Base-by-base conservation (phyloP, 176 grass and related monocot species). In the Eragrostis curvula region DNA sequence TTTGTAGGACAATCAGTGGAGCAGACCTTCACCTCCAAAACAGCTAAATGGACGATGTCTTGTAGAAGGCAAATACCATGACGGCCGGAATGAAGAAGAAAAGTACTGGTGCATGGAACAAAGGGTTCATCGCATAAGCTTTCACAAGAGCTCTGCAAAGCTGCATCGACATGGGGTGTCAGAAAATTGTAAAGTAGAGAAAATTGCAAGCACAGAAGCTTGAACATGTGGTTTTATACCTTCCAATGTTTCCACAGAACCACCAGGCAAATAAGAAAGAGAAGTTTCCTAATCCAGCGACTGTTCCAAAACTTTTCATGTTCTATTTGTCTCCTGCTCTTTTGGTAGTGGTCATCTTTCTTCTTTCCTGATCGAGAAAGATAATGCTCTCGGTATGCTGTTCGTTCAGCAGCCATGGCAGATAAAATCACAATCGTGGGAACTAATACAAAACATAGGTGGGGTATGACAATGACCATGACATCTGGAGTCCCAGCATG, bases 391-490 rank as follows among this genome's bases (percentile, higher is more conserved):
- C 88, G 87, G 79, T 88, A 91, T 67, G 87, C 57, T 8, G 68
- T 84, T 78, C 81, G 84, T 79, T 98, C 96, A 66, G 86, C 92
- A 85, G 90, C 86, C 90, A 95, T 89, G 28, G 85, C 82, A 77
- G 90, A 84, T 57, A 95, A 87, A 85, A 98, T 86, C 70, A 85
- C 59, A 70, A 98, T 70, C 2, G 88, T 84, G 3, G 92, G 92
- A 42, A 98, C 56, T 77, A 95, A 87, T 25, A 95, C 96, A 58
- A 90, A 91, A 86, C 77, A 92, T 13, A 98, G 72, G 88, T 98
- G 96, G 77, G 92, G 90, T 53, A 98, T 79, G 81, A 92, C 90
- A 84, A 98, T 89, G 74, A 98, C 88, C 92, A 98, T 95, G 59
- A 93, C 81, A 91, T 98, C 96, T 86, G 96, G 92, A 67, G 80